Evolutionary conservation across 2,329 filamentous ascomycete genomes (phyloP), one percentile per base, ranked within the genome.

Genomic region (Hypocreales sp.): DNA sequence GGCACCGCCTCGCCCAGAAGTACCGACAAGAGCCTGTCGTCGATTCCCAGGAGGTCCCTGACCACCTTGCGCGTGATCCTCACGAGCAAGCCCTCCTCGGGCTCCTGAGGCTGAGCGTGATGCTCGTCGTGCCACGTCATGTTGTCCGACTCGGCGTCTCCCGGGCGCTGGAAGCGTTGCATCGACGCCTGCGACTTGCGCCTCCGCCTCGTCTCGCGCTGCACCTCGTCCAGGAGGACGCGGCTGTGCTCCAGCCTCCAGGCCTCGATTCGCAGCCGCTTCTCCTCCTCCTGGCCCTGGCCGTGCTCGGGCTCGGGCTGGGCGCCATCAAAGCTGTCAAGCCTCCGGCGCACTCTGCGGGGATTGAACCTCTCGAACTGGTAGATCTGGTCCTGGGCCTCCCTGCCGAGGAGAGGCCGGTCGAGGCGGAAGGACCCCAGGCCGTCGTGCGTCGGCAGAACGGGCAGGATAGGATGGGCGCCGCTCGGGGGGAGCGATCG

Each of bases 201-300:
- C 31, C 79, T 68, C 31, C 79, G 65, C 35, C 63, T 60, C 30
- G 84, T 92, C 53, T 93, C 83, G 35, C 72, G 77, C 50, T 92
- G 80, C 25, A 95, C 86, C 51, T 94, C 83, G 30, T 92, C 80
- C 19, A 94, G 51, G 16, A 98, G 59, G 8, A 82, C 72, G 32
- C 72, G 71, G 49, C 84, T 93, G 48, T 98, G 86, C 44, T 95
- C 87, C 44, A 92, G 55, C 30, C 86, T 71, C 90, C 90, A 98
- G 27, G 72, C 69, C 52, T 95, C 87, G 45, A 98, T 92, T 33
- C 87, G 70, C 40, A 76, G 72, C 46, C 76, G 79, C 45, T 79
- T 76, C 39, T 93, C 83, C 22, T 68, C 60, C 36, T 83, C 77
- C 22, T 74, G 67, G 16, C 62, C 54, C 20, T 60, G 55, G 22